A percentile compares a stretch with the other conserved stretches of the same genome.
Conservation (phyloP, 225 moss, liverwort and hornwort species). For the Bryoerythrophyllum caledonicum region DNA sequence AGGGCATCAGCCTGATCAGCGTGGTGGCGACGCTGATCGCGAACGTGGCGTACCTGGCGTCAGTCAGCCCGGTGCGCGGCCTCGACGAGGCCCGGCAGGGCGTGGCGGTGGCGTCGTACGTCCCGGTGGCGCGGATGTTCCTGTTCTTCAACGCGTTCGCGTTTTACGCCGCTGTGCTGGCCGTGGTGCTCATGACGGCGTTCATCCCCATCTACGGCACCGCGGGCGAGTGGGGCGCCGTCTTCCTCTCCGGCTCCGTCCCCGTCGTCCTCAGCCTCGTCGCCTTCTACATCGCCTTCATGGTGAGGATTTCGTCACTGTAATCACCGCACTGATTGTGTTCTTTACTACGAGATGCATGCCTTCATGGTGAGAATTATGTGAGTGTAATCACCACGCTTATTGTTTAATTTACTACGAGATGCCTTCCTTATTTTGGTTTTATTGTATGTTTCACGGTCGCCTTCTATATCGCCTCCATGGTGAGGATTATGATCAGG, state of each 20-base stretch:
- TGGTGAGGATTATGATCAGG: no score
- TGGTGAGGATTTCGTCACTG: background rate
- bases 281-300: constrained; percentile 56
- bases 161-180: constrained; percentile 46
- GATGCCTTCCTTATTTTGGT: no score
- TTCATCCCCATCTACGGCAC: constrained; percentile 54
- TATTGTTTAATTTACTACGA: no score
- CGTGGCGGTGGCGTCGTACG: constrained; percentile 28
- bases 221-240: constrained; percentile 46
- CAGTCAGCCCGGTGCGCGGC: constrained; percentile 39
- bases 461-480: no score
- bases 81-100: constrained; percentile 29
- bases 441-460: no score
- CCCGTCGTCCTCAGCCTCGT: constrained; percentile 50
- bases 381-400: no score
- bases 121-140: constrained; percentile 26
- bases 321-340: no score
- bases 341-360: no score
- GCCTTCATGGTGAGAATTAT: no score
- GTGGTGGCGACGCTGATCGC: constrained; percentile 52
- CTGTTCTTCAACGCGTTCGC: constrained; percentile 57
- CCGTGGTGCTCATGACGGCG: constrained; percentile 60
- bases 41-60: constrained; percentile 49
- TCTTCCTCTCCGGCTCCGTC: constrained; percentile 57
- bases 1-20: constrained; percentile 41